phyloP scores from a whole-genome alignment of 768 basidiomycete genomes.

The Cyclocybe aegerita region DNA sequence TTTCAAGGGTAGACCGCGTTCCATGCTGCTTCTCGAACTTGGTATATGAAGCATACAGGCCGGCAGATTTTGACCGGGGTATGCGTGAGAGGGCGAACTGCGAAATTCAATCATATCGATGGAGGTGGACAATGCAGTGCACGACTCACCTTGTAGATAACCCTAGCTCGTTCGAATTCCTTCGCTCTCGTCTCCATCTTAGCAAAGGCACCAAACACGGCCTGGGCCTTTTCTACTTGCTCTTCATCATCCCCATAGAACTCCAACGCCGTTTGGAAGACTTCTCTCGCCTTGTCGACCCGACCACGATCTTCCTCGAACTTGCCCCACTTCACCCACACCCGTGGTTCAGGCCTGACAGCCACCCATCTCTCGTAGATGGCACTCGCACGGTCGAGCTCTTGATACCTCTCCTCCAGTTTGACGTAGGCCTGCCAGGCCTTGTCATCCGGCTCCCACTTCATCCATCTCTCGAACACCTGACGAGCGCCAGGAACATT shows the following conservation, averaged over 20 bases:
- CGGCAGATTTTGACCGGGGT: constrained; percentile 87
- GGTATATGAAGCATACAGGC: constrained; percentile 89
- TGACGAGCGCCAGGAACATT: constrained; percentile 96
- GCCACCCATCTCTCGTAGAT: constrained; percentile 93
- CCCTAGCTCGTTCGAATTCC: constrained; percentile 94
- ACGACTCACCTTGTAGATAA: constrained; percentile 86
- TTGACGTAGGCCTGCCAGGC: constrained; percentile 99
- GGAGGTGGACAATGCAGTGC: not conserved
- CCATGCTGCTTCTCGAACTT: constrained; percentile 99
- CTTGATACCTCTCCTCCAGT: constrained; percentile 90
- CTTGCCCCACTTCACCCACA: constrained; percentile 84
- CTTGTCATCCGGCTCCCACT: constrained; percentile 99
- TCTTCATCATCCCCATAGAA: constrained; percentile 89
- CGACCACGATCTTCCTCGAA: constrained; percentile 83
- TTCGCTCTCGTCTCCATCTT: constrained; percentile 97
- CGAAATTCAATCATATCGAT: not conserved
- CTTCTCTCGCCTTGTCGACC: constrained; percentile 77
- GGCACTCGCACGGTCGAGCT: constrained; percentile 86
- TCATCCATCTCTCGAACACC: constrained; percentile 99
- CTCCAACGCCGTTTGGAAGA: constrained; percentile 88
- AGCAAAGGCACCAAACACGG: constrained; percentile 89
- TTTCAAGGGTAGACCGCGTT: constrained; percentile 81
- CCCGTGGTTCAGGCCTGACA: constrained; percentile 76
- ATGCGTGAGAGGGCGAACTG: constrained; percentile 95
- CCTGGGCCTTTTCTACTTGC: constrained; percentile 95